Percentiles rank a stretch among this genome's conserved stretches.
These are phyloP conservation scores for Populus hybrid DNA, from an alignment of 441 rosid species.

Conservation along the genomic window DNA sequence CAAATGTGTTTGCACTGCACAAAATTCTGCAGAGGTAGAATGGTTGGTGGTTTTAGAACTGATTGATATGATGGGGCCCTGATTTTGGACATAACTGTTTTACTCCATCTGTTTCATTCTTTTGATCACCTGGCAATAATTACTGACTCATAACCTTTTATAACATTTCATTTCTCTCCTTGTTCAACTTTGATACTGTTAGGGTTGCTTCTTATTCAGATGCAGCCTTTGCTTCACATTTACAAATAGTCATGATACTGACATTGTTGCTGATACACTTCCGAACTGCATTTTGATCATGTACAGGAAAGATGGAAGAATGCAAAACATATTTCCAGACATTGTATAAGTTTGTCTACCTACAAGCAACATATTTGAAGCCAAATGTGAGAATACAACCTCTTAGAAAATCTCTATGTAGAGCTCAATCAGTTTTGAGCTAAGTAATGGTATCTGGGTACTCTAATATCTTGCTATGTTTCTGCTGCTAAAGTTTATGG, in stretches of 20 bases:
- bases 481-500: neutral
- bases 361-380: constrained; percentile 90
- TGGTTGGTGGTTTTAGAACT: neutral
- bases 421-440: constrained; percentile 12
- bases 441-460: neutral
- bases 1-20: neutral
- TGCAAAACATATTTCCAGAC: constrained; percentile 59
- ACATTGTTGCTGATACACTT: constrained; percentile 20
- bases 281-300: constrained; percentile 10
- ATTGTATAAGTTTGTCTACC: constrained; percentile 71
- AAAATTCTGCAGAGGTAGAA: neutral
- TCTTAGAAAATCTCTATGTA: constrained; percentile 13
- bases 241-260: constrained; percentile 1
- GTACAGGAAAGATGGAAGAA: constrained; percentile 71
- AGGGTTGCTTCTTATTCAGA: neutral
- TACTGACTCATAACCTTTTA: neutral
- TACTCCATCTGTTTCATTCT: neutral
- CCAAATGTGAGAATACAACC: constrained; percentile 70
- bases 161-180: constrained; percentile 1
- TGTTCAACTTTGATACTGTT: neutral
- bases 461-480: neutral
- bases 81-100: neutral
- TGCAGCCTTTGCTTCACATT: neutral
- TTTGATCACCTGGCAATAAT: neutral
- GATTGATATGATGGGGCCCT: neutral